phyloP scores from a whole-genome alignment of 2,329 filamentous ascomycete genomes.

The Aspergillus sp. region DNA sequence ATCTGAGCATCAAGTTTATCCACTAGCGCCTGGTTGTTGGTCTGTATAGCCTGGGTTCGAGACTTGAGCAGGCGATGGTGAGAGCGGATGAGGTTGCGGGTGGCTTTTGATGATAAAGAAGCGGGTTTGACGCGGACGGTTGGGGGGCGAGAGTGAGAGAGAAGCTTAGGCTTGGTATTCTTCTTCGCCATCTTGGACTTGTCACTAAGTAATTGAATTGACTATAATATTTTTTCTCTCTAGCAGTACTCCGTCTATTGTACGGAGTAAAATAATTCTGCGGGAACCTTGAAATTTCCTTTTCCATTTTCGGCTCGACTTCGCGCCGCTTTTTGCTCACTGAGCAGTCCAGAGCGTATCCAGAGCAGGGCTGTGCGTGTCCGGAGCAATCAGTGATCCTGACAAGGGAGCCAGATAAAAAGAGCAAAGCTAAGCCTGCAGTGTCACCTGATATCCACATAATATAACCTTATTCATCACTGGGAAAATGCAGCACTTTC shows the following conservation, averaged over 20 bases:
- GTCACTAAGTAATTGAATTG: not conserved
- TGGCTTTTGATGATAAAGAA: slow-evolving; percentile 48
- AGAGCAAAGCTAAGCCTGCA: too few species aligned
- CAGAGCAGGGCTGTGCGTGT: too few species aligned
- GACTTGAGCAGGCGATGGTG: slow-evolving; percentile 55
- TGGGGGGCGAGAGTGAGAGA: slow-evolving; percentile 42
- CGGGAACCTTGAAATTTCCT: too few species aligned
- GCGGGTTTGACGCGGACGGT: slow-evolving; percentile 27
- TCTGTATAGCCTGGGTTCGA: slow-evolving; percentile 44
- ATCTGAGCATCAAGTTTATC: slow-evolving; percentile 43
- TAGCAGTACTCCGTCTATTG: not conserved
- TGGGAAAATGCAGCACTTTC: too few species aligned
- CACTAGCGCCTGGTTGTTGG: slow-evolving; percentile 35
- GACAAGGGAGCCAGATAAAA: too few species aligned
- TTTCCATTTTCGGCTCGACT: too few species aligned
- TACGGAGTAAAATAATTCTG: not conserved
- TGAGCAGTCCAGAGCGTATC: too few species aligned
- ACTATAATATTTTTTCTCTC: not conserved
- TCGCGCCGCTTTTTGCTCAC: too few species aligned
- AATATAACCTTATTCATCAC: too few species aligned
- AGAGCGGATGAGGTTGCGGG: slow-evolving; percentile 50
- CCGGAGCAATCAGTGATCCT: too few species aligned
- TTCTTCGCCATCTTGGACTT: slow-evolving; percentile 19
- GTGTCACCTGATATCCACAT: too few species aligned
- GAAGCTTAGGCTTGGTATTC: slow-evolving; percentile 26